phyloP scores from a whole-genome alignment of 805 yeast species.

The Alloascoidea africana region DNA sequence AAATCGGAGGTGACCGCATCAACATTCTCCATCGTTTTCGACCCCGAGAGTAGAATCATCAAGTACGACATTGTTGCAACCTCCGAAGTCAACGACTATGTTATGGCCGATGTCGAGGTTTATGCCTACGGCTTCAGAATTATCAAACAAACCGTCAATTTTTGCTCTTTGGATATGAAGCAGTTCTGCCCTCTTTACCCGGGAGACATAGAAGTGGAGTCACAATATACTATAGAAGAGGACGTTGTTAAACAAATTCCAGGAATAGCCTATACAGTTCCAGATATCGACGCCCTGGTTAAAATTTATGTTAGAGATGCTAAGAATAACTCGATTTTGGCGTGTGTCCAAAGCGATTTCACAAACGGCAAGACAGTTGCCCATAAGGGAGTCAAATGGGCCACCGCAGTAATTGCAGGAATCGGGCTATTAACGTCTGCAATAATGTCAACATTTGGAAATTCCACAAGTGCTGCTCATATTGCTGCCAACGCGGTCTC shows the following conservation, averaged over 20 bases:
- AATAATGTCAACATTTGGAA: constrained; percentile 68
- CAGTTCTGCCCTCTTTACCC: constrained; percentile 86
- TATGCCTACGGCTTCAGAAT: constrained; percentile 78
- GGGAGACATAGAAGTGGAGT: constrained; percentile 64
- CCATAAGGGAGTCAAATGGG: constrained; percentile 81
- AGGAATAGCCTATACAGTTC: constrained; percentile 74
- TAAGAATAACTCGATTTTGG: constrained; percentile 28
- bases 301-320: constrained; percentile 33
- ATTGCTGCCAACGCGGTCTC: constrained; percentile 79
- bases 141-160: constrained; percentile 38
- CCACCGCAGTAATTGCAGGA: constrained; percentile 83
- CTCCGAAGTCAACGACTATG: constrained; percentile 50
- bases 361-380: constrained; percentile 69
- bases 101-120: constrained; percentile 55
- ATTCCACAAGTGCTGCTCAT: constrained; percentile 80
- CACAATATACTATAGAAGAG: constrained; percentile 38
- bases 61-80: constrained; percentile 55
- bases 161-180: constrained; percentile 55
- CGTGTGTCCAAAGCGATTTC: constrained; percentile 66
- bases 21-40: constrained; percentile 57
- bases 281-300: constrained; percentile 72
- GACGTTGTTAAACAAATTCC: constrained; percentile 47
- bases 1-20: constrained; percentile 59
- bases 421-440: constrained; percentile 77
- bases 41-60: constrained; percentile 56